Evolutionary conservation across 2,329 filamentous ascomycete species (phyloP), one percentile per base, ranked within the genome.

Genomic region (Camptophora hylomeconis): DNA sequence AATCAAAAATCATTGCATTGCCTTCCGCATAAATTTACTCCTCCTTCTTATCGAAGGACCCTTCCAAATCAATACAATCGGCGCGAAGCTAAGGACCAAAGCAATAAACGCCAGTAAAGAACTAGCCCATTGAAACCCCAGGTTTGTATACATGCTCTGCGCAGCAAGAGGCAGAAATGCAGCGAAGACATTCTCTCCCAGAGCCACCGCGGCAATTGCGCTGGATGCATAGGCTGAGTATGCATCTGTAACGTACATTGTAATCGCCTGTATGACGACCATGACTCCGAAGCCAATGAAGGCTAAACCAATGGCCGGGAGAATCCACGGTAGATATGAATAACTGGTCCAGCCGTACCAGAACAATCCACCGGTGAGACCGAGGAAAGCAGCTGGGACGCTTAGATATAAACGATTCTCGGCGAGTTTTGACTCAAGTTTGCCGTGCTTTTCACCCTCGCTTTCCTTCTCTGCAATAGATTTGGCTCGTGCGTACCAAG

Each of bases 261-360:
- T 56, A 10, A 64, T 56, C 0, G 56, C 58, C 2, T 52, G 48
- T 1, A 65, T 56, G 6, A 66, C 57, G 17, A 54, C 49, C 8
- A 60, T 60, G 39, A 60, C 63, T 2, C 63, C 64, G 15, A 61
- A 61, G 0, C 64, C 64, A 2, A 67, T 56, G 41, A 67, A 53
- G 1, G 44, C 49, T 2, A 69, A 50, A 0, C 62, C 61, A 10
- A 65, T 46, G 0, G 58, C 53, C 0, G 64, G 63, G 5, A 56
- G 50, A 5, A 62, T 57, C 64, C 64, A 69, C 1, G 51, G 58
- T 0, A 65, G 21, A 3, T 26, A 30, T 0, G 58, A 40, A 23
- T 54, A 62, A 2, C 53, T 51, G 2, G 61, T 60, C 64, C 63
- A 68, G 0, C 52, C 65, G 35, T 67, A 68, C 17, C 56, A 51